Base-by-base conservation (phyloP, 768 basidiomycete species). In the Russula virescens region DNA sequence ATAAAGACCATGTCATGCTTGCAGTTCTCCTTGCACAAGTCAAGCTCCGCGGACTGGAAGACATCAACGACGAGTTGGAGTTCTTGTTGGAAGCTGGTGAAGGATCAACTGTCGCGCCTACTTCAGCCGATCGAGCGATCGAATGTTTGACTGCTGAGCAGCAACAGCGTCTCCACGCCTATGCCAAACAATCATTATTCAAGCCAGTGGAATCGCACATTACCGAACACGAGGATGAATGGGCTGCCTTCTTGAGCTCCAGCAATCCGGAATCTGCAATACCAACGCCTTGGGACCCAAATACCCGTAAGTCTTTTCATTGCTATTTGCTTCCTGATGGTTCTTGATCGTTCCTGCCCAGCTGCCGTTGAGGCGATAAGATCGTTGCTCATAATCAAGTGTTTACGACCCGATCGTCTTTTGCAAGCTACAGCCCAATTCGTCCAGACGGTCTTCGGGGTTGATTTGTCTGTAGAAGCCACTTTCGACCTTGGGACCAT, bases 81-180 rank as follows among this genome's bases (percentile, higher is more conserved):
- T 92, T 94, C 75, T 75, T 98, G n/a, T 78, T 98, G 47, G 95
- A 98, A 71, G 88, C 89, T 67, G 88, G 90, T 6, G 89, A 92
- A 52, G 82, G 81, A 21, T 77, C 83, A 21, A 71, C 80, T n/a
- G 67, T 73, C 61, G 69, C 79, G 25, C 69, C 71, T 35, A 55
- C 73, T 1, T 66, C 76, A 3, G 69, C 74, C 21, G 76, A 76
- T 35, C 71, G 78, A 57, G 69, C 75, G 10, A 75, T 76, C 46
- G 72, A 81, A 40, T 71, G 88, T 57, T 75, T 95, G 55, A 80
- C 85, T 5, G 61, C 83, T 11, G 89, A 91, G 55, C 91, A 93
- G 73, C 74, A 78, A 54, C 77, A 80, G 62, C 86, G 89, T 23
- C 79, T 96, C 11, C 80, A 85, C 54, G 80, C 75, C 55, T 93